These are phyloP conservation scores for Aspergillus nanangensis DNA, from an alignment of 495 filamentous ascomycete species.

Conservation along the genomic window DNA sequence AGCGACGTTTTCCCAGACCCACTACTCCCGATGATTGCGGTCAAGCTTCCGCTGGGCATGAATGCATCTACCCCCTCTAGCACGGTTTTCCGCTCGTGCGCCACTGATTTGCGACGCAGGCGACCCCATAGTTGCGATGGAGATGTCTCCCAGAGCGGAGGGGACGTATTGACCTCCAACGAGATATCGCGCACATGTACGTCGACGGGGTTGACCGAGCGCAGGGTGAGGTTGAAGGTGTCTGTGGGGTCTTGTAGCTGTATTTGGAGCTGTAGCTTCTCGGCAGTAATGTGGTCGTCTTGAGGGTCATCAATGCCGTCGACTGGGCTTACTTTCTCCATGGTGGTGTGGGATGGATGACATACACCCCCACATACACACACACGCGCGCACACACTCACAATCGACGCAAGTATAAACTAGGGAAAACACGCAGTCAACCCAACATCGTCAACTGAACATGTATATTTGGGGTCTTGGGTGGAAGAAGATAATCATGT, in stretches of 20 bases:
- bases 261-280: not conserved
- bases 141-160: constrained; percentile 33
- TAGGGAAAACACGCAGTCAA: too few species aligned
- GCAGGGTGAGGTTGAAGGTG: constrained; percentile 46
- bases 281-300: not conserved
- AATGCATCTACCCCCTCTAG: constrained; percentile 49
- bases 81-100: constrained; percentile 29
- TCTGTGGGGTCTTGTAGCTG: constrained; percentile 2
- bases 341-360: too few species aligned
- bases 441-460: too few species aligned
- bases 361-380: too few species aligned
- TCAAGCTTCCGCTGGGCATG: constrained; percentile 59
- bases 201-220: constrained; percentile 55
- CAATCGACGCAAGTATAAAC: too few species aligned
- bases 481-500: too few species aligned
- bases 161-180: constrained; percentile 49
- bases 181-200: constrained; percentile 51
- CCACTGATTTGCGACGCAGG: constrained; percentile 16
- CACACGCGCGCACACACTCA: too few species aligned
- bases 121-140: constrained; percentile 19
- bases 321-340: not conserved
- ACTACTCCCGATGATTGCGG: constrained; percentile 69
- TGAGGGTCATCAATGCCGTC: not conserved
- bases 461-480: too few species aligned
- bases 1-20: constrained; percentile 72